Evolutionary conservation across 2,329 filamentous ascomycete genomes (phyloP).

Genomic region (Cryphonectria japonica): DNA sequence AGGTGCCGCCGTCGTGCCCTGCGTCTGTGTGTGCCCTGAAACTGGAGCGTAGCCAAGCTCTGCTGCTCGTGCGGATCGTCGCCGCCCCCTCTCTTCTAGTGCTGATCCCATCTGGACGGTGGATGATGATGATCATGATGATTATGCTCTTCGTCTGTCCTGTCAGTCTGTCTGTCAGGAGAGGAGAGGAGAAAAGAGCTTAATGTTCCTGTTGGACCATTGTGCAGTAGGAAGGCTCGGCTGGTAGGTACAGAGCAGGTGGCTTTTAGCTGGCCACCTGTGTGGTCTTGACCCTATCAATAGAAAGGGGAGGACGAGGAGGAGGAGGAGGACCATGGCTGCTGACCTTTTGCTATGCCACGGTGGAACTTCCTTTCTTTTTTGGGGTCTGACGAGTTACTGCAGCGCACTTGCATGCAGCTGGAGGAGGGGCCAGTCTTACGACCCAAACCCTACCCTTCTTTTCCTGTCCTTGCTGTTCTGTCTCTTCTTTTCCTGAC

Average conservation of each 20-base stretch:
- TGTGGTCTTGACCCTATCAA: background rate
- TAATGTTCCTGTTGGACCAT: background rate
- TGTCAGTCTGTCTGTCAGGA: background rate
- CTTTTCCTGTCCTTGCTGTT: background rate
- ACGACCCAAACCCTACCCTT: background rate
- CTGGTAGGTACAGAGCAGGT: background rate
- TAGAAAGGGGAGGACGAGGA: background rate
- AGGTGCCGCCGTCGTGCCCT: background rate
- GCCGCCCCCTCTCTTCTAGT: background rate
- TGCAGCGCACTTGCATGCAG: background rate
- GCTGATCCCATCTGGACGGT: background rate
- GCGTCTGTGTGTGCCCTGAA: background rate
- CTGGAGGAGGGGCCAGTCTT: background rate
- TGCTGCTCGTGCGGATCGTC: background rate
- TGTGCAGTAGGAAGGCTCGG: background rate
- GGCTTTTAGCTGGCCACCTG: background rate
- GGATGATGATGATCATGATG: conserved; percentile 1
- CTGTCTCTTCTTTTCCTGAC: background rate
- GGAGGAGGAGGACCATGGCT: background rate
- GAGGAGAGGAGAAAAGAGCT: background rate
- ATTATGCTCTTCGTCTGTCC: background rate
- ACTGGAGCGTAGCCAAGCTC: background rate
- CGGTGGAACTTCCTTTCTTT: background rate
- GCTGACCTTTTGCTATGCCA: background rate
- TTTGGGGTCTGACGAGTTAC: background rate